Evolutionary conservation across 2,329 filamentous ascomycete species (phyloP), one percentile per base, ranked within the genome.

Genomic region (Colletotrichum sidae): DNA sequence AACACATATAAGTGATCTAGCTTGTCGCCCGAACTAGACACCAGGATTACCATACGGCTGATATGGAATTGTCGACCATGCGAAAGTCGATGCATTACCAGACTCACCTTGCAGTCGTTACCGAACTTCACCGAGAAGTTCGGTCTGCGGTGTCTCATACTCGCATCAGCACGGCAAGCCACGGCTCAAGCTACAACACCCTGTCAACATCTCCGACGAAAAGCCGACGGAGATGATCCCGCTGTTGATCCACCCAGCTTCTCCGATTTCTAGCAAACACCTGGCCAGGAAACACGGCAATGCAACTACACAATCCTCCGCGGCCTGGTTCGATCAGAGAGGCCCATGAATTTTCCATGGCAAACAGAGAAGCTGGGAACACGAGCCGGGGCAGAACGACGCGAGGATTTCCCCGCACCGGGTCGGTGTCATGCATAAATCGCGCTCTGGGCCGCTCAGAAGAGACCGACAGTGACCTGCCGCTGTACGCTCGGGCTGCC

Each of bases 381-480:
- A 33, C 17, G 41, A 49, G 25, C n/a, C 15, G 10, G 25, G 25
- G n/a, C 13, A 12, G 41, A 59, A 38, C 42, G 37, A 53, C 13
- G 50, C 61, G 17, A 54, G 34, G 25, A 45, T 42, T 61, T 51
- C 62, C 57, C 58, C 52, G 51, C 46, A 56, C 51, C 38, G 42
- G 35, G 42, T 13, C 34, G 44, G 17, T 65, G 62, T 25, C 46
- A 65, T 55, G 62, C 62, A 61, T 55, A 55, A 65, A 65, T 52
- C 57, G 51, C 62, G 62, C 62, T 65, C 25, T 42, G 50, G 47
- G 44, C 10, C 25, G 25, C 25, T 25, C 4, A 25, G 25, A 25
- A 25, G 25, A 25, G 25, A 25, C 25, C 25, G 25, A 25, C 25
- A 25, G 4, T 25, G 33, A 55, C 17, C 44, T 54, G 50, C 44